A percentile compares a stretch with the other conserved stretches of the same genome.
Evolutionary conservation across 202 grass and related monocot species (phyloP).

Genomic region (Digitaria exilis): DNA sequence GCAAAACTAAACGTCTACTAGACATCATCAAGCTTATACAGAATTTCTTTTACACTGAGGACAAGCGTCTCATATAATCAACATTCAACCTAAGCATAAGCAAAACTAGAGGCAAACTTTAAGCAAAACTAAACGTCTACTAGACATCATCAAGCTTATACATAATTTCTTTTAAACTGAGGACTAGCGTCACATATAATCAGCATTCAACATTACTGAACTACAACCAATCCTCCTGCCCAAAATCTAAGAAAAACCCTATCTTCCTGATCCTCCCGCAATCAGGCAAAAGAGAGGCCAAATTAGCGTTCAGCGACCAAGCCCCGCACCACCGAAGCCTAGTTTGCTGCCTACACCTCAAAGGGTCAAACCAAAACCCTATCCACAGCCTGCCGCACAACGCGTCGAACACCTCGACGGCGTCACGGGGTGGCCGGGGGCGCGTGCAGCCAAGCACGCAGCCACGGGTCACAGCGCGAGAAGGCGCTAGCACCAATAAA

Average conservation of each 20-base stretch:
- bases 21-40: background rate
- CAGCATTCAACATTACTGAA: background rate
- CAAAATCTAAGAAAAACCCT: too few species aligned
- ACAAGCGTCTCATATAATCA: background rate
- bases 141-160: background rate
- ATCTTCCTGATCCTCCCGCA: background rate
- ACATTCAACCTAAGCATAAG: background rate
- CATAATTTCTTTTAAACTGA: background rate
- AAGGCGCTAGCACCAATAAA: background rate
- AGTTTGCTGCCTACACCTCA: background rate
- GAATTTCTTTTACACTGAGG: background rate
- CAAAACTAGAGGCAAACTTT: background rate
- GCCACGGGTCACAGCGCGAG: background rate
- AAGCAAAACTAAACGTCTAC: background rate
- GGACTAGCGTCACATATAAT: background rate
- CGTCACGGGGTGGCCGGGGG: background rate
- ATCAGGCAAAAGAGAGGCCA: background rate
- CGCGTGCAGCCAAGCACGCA: background rate
- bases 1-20: background rate
- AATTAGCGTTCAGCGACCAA: background rate
- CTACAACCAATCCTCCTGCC: too few species aligned
- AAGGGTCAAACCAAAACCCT: background rate
- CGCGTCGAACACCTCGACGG: slow-evolving; percentile 21
- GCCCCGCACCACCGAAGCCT: background rate
- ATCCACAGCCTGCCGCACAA: background rate